Evolutionary conservation across 495 filamentous ascomycete genomes (phyloP).

Genomic region (Penicillium desertorum): DNA sequence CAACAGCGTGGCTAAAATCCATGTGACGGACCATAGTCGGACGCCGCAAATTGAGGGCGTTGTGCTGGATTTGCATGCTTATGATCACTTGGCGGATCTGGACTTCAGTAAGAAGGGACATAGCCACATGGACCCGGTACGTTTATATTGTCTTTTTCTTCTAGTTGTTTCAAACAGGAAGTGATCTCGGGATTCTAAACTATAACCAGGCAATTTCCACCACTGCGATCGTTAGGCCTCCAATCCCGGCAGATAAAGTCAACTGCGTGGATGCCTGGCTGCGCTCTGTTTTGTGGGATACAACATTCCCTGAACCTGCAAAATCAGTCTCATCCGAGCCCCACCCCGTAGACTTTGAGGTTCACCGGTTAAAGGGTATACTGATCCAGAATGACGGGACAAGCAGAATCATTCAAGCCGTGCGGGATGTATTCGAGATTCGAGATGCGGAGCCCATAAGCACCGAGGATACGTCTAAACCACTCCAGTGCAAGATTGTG

Average conservation of each 20-base stretch:
- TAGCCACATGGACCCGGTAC: slow-evolving; percentile 80
- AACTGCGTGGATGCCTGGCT: slow-evolving; percentile 76
- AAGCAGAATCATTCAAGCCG: slow-evolving; percentile 81
- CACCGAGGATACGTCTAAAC: slow-evolving; percentile 19
- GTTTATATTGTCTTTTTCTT: slow-evolving; percentile 17
- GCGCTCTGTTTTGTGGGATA: slow-evolving; percentile 80
- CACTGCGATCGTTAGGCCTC: slow-evolving; percentile 61
- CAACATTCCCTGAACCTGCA: slow-evolving; percentile 50
- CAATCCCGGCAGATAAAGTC: slow-evolving; percentile 54
- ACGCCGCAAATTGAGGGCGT: slow-evolving; percentile 81
- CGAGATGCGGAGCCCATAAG: slow-evolving; percentile 56
- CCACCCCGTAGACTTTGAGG: slow-evolving; percentile 54
- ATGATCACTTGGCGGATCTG: slow-evolving; percentile 72
- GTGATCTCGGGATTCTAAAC: background rate
- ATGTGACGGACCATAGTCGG: slow-evolving; percentile 73
- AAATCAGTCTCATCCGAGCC: slow-evolving; percentile 8
- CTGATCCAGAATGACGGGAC: slow-evolving; percentile 59
- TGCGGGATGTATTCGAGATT: slow-evolving; percentile 91
- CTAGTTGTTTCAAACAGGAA: background rate
- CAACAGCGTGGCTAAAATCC: slow-evolving; percentile 84
- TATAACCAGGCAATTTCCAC: slow-evolving; percentile 78
- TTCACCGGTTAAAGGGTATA: slow-evolving; percentile 85
- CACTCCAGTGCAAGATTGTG: slow-evolving; percentile 66
- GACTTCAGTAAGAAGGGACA: slow-evolving; percentile 67
- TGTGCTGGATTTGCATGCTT: slow-evolving; percentile 88